Conservation (phyloP, 768 basidiomycete genomes). For the Hortiboletus flavorubellus region DNA sequence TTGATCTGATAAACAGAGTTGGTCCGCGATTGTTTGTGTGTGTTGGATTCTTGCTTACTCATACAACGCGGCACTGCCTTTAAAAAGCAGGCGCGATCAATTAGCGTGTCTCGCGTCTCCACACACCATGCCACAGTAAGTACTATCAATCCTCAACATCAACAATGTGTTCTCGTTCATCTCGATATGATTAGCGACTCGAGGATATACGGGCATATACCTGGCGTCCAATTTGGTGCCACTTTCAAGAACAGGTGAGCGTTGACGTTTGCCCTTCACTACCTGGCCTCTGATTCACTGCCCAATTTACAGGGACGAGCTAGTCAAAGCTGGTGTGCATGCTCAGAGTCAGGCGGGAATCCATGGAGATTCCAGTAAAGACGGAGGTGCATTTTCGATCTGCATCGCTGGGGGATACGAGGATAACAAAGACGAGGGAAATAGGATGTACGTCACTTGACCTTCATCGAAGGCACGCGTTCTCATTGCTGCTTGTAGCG, state of each 20-base stretch:
- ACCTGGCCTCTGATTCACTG: background rate
- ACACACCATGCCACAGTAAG: slow-evolving; percentile 18
- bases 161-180: background rate
- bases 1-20: background rate
- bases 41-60: slow-evolving; percentile 5
- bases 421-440: slow-evolving; percentile 39
- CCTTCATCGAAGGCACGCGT: background rate
- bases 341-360: slow-evolving; percentile 36
- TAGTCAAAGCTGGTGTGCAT: slow-evolving; percentile 34
- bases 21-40: slow-evolving; percentile 9
- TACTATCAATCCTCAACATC: background rate
- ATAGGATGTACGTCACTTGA: slow-evolving; percentile 32
- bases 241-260: slow-evolving; percentile 22
- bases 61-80: background rate
- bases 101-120: slow-evolving; percentile 8
- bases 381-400: slow-evolving; percentile 38
- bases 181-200: slow-evolving; percentile 3
- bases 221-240: slow-evolving; percentile 17
- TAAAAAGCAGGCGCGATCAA: slow-evolving; percentile 3
- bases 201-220: slow-evolving; percentile 30
- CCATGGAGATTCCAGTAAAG: slow-evolving; percentile 28
- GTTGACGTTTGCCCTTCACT: background rate
- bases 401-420: slow-evolving; percentile 42
- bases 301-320: slow-evolving; percentile 13
- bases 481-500: slow-evolving; percentile 22